Evolutionary conservation across 2,329 filamentous ascomycete species (phyloP), one percentile per base, ranked within the genome.

Genomic region (Aciculosporium take): DNA sequence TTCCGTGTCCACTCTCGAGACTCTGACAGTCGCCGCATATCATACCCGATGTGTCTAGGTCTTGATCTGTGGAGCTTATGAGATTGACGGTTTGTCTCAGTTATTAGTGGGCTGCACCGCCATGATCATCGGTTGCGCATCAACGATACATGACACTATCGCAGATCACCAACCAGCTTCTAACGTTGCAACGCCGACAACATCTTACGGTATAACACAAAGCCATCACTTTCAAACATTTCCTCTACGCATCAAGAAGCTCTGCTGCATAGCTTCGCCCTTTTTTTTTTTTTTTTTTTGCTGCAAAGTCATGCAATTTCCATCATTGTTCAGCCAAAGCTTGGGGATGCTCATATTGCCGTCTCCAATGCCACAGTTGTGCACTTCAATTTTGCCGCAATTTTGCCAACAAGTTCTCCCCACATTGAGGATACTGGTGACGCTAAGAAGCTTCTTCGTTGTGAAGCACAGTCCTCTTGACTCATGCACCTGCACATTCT

Each of bases 51-150:
- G n/a, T 25, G 23, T 5, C 18, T 12, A 39, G 37, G 24, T 39
- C 28, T 39, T n/a, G 37, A 30, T n/a, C 37, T 18, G 37, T 21
- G 18, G 18, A 31, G 28, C 28, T 7, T 28, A 10, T 31, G 13
- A 18, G 32, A 31, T 34, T 25, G 28, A 32, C 28, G 28, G 32
- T 39, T 31, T 24, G 37, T 39, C 28, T 27, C 37, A 28, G 37
- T 39, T 28, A 39, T 39, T 28, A 39, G 20, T 39, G 28, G 37
- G 28, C 28, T 39, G 37, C 37, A 39, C 5, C 23, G 10, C 23
- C 34, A 27, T 27, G 7, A 36, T 36, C 34, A 27, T 25, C 23
- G 18, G 21, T 6, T 36, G 8, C n/a, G n/a, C 10, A 21, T 17
- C 31, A n/a, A n/a, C n/a, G n/a, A n/a, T n/a, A n/a, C n/a, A n/a